Evolutionary conservation across 2,329 filamentous ascomycete species (phyloP), one percentile per base, ranked within the genome.

Genomic region (Aspergillus phoenicis): DNA sequence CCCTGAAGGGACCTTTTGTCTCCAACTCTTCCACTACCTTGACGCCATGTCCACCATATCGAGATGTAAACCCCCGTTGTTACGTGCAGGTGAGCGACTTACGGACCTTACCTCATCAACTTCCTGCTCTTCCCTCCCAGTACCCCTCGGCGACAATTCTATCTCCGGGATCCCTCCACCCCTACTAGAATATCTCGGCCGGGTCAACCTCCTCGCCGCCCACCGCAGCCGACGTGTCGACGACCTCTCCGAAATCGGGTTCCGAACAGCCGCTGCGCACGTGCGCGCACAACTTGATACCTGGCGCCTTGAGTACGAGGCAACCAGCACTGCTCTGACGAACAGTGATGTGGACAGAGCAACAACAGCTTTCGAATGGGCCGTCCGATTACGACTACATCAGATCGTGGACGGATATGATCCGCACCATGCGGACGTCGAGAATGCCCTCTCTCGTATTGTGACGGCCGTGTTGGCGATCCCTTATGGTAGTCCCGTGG

Each of bases 361-460:
- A 17, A 77, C 77, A 2, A 69, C 67, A 15, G 77, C 78, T 5
- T 80, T 78, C 60, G 77, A 80, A 59, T 74, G 74, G 64, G 78
- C 78, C 8, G 71, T 80, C n/a, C 72, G 76, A 8, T 68, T 81
- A 17, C 72, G 78, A 8, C 70, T 81, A 17, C 77, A 81, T 64
- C 77, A 81, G 61, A 75, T 81, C 30, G 74, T 78, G 10, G 75
- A 81, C 49, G 78, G 78, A 1, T 81, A 81, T 61, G 72, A 75
- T 24, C 62, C 76, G 8, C 58, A 67, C 8, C 72, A 80, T 47
- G 66, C 71, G 3, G 72, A 71, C 30, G 77, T 79, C 3, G 67
- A 70, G 15, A 64, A 66, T 28, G 71, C 71, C 28, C 72, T 80
- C 15, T 60, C 67, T 1, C 68, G 62, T 2, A 80, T 80, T 33